These are phyloP conservation scores for Trichoderma parareesei DNA, from an alignment of 495 filamentous ascomycete species.

Conservation along the genomic window DNA sequence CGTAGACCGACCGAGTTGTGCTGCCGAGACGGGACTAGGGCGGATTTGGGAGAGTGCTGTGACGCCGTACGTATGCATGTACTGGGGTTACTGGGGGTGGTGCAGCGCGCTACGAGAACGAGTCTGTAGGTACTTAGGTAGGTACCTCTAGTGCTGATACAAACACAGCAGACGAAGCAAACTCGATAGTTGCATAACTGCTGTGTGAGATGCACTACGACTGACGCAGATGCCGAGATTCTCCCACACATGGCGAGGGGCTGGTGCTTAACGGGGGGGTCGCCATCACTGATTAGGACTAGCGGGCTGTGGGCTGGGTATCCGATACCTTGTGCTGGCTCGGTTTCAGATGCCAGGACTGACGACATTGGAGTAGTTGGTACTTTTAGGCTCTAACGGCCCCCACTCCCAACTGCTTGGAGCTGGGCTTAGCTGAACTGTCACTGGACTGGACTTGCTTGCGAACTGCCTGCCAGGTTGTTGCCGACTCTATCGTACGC, in stretches of 20 bases:
- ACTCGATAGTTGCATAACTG: neutral
- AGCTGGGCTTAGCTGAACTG: slow-evolving; percentile 14
- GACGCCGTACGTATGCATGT: neutral
- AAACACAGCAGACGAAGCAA: neutral
- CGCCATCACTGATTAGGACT: neutral
- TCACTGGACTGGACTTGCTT: slow-evolving; percentile 11
- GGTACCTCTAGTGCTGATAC: too few relatives aligned
- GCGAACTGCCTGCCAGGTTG: neutral
- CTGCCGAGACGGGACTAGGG: neutral
- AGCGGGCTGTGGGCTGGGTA: neutral
- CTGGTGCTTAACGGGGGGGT: neutral
- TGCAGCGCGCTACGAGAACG: neutral
- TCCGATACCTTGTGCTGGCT: neutral
- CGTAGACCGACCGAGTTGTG: neutral
- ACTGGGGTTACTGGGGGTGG: neutral
- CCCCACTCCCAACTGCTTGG: slow-evolving; percentile 13
- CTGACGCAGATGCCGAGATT: neutral
- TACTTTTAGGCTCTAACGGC: slow-evolving; percentile 3
- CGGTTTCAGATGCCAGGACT: neutral
- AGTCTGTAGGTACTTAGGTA: too few relatives aligned
- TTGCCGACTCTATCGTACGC: too few relatives aligned
- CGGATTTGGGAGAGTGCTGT: neutral
- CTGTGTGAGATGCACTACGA: neutral
- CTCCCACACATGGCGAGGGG: neutral
- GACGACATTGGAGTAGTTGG: neutral